Evolutionary conservation across 2,329 filamentous ascomycete genomes (phyloP).

Genomic region (Nemania bipapillata): DNA sequence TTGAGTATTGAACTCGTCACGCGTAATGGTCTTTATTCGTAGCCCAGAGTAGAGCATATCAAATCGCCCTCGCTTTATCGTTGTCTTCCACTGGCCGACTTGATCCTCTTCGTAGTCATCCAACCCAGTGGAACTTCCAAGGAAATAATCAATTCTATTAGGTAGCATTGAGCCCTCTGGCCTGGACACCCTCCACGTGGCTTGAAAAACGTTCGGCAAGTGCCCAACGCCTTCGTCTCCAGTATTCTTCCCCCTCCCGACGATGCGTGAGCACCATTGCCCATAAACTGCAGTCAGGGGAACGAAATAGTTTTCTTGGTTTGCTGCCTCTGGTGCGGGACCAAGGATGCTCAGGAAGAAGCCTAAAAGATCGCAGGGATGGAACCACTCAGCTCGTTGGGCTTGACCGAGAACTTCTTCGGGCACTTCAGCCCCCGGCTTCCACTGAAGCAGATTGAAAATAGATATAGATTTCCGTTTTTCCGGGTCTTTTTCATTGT

Average conservation of each 20-base stretch:
- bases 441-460: no score
- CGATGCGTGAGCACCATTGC: constrained; percentile 24
- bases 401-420: no score
- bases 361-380: constrained; percentile 27
- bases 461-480: no score
- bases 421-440: no score
- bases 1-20: background rate
- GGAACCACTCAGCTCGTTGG: background rate
- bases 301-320: constrained; percentile 34
- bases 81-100: constrained; percentile 3
- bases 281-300: constrained; percentile 34
- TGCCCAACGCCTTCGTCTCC: background rate
- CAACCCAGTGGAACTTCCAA: constrained; percentile 2
- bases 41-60: background rate
- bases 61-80: background rate
- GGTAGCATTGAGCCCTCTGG: background rate
- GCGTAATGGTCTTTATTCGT: background rate
- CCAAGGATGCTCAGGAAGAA: constrained; percentile 31
- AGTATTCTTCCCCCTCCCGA: background rate
- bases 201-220: background rate
- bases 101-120: background rate
- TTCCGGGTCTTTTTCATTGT: no score
- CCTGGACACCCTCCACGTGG: no score
- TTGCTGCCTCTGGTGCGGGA: constrained; percentile 14
- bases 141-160: background rate